A percentile compares a stretch with the other conserved stretches of the same genome.
Conservation (phyloP, 1,284 basidiomycete species). For the Vanrija sp. region DNA sequence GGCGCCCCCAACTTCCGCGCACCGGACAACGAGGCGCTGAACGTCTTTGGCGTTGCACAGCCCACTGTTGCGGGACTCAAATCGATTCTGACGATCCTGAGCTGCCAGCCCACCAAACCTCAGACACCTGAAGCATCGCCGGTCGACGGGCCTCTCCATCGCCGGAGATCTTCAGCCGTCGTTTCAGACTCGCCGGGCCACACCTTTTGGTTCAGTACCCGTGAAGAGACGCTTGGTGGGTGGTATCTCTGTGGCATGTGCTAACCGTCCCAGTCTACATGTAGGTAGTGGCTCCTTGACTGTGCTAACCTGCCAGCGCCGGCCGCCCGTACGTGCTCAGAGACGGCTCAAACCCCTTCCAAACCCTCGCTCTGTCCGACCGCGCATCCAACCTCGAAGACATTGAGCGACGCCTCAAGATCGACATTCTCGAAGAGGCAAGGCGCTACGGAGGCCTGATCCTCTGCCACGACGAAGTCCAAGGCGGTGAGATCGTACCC, state of each 20-base stretch:
- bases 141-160: not conserved
- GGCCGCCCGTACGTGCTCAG: constrained; percentile 93
- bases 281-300: constrained; percentile 22
- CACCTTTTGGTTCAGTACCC: constrained; percentile 54
- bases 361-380: constrained; percentile 78
- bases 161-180: constrained; percentile 9
- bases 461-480: constrained; percentile 75
- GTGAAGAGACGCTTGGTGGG: constrained; percentile 51
- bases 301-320: constrained; percentile 72
- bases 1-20: constrained; percentile 95
- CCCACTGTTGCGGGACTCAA: constrained; percentile 89
- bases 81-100: constrained; percentile 82
- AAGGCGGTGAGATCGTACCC: constrained; percentile 77
- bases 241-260: constrained; percentile 9
- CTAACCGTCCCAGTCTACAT: constrained; percentile 31
- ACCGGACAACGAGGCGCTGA: constrained; percentile 67
- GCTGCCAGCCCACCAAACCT: constrained; percentile 59
- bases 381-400: constrained; percentile 92
- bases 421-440: constrained; percentile 89
- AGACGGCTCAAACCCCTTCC: constrained; percentile 79
- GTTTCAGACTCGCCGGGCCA: constrained; percentile 21
- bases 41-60: constrained; percentile 91
- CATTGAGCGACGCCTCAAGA: constrained; percentile 85
- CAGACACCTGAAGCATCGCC: constrained; percentile 2
- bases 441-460: constrained; percentile 81